These are phyloP conservation scores for Novymonas esmeraldas DNA, from an alignment of 208 protist species.

Conservation along the genomic window DNA sequence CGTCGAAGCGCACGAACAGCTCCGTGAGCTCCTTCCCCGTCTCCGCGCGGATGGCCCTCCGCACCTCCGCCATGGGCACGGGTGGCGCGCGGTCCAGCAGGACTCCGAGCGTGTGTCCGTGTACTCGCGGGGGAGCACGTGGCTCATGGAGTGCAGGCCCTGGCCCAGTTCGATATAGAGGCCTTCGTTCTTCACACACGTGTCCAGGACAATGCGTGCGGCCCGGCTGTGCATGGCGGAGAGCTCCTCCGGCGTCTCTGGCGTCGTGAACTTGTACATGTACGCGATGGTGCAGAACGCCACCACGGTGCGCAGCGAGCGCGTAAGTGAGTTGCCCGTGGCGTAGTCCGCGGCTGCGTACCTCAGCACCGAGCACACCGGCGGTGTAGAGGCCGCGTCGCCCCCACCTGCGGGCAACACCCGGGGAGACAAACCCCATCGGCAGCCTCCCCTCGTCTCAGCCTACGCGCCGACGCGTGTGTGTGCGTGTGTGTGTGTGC, in stretches of 20 bases:
- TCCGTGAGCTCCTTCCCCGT: slow-evolving; percentile 62
- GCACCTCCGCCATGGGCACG: slow-evolving; percentile 53
- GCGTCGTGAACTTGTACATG: slow-evolving; percentile 72
- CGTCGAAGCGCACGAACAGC: slow-evolving; percentile 90
- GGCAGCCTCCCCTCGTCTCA: background rate
- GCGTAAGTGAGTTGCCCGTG: slow-evolving; percentile 69
- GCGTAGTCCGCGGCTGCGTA: slow-evolving; percentile 42
- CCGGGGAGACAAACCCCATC: background rate
- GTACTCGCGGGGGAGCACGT: slow-evolving; percentile 88
- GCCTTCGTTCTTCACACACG: slow-evolving; percentile 83
- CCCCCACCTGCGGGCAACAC: slow-evolving; percentile 10
- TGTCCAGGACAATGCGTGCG: slow-evolving; percentile 52
- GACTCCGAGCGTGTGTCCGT: slow-evolving; percentile 63
- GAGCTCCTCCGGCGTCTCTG: slow-evolving; percentile 61
- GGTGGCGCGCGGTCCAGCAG: slow-evolving; percentile 73
- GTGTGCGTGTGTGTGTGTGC: too few relatives aligned
- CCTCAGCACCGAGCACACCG: slow-evolving; percentile 19
- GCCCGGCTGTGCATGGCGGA: slow-evolving; percentile 47
- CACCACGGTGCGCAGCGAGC: slow-evolving; percentile 57
- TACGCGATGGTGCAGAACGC: slow-evolving; percentile 41
- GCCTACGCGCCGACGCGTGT: background rate
- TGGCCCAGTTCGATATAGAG: slow-evolving; percentile 92
- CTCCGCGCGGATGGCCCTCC: slow-evolving; percentile 59
- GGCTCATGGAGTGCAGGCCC: slow-evolving; percentile 83
- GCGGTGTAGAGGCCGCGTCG: slow-evolving; percentile 33